Base-by-base conservation (phyloP, 169 alveolate species). In the Theileria sp. region DNA sequence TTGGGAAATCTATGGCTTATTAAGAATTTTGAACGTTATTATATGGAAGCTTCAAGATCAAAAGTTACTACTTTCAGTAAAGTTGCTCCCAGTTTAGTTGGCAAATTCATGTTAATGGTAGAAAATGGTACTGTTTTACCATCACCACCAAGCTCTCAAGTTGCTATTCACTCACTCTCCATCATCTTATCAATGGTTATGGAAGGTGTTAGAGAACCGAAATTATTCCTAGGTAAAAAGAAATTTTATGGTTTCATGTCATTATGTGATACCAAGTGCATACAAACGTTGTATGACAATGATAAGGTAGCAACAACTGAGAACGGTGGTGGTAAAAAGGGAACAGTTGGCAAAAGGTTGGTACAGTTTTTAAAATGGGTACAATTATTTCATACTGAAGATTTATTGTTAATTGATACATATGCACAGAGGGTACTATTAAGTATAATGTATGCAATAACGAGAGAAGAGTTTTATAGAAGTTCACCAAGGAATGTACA, bases 171-270 rank as follows among this genome's bases (percentile, higher is more conserved):
- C 64, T 49, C 87, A 21, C 79, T 85, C 12, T 21, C 85, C 15
- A 54, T 72, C n/a, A 77, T 79, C 21, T 68, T 85, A 50, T 44
- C 86, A 56, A 54, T 51, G 69, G 79, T 79, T 44, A 85, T 85
- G 87, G 87, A 79, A 36, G 87, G 87, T 64, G 80, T 79, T 19
- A 75, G 71, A 13, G 87, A 60, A 62, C 79, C 87, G 0, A 0
- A 44, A 23, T 64, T 12, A 28, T 78, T 78, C 69, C 64, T 85
- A n/a, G 87, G 91, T 7, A 85, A 85, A 69, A 70, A 64, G 36
- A 79, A 85, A 54, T 79, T 44, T 83, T 85, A 85, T 75, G 91
- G 91, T 4, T 78, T 71, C 85, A 85, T 85, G 91, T 80, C 83
- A 58, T 56, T 85, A 67, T 85, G 91, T 60, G 91, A 79, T 32